Conservation (phyloP, 1,284 basidiomycete species). For the Ustilago trichophora region DNA sequence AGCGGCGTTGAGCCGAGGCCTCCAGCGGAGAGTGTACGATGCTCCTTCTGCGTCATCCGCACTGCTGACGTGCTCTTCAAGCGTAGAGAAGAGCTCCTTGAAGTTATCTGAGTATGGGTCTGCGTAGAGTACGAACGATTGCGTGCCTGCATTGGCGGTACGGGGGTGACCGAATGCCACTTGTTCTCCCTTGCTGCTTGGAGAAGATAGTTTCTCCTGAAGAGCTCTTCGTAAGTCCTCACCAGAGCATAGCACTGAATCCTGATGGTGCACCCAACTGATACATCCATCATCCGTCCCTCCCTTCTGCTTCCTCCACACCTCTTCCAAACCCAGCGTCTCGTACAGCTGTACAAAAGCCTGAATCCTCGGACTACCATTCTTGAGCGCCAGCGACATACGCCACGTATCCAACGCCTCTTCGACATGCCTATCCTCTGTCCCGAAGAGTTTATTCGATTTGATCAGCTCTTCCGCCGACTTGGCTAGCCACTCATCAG, state of each 20-base stretch:
- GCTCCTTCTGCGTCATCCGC: not conserved
- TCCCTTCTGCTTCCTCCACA: slow-evolving; percentile 68
- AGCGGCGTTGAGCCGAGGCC: slow-evolving; percentile 26
- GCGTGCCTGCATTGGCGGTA: not conserved
- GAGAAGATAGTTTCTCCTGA: slow-evolving; percentile 1
- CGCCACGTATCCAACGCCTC: slow-evolving; percentile 49
- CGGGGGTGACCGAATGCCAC: slow-evolving; percentile 59
- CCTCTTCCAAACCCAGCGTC: slow-evolving; percentile 23
- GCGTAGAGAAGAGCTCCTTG: slow-evolving; percentile 39
- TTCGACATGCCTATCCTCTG: not conserved
- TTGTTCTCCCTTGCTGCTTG: not conserved
- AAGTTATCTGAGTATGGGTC: slow-evolving; percentile 58
- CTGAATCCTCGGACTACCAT: slow-evolving; percentile 50
- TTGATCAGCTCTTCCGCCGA: slow-evolving; percentile 16
- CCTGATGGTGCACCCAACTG: slow-evolving; percentile 51
- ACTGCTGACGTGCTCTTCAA: slow-evolving; percentile 27
- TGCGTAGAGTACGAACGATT: slow-evolving; percentile 50
- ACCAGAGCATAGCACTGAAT: slow-evolving; percentile 44
- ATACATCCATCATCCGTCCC: slow-evolving; percentile 57
- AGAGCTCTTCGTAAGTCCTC: slow-evolving; percentile 33
- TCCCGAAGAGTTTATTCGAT: slow-evolving; percentile 8
- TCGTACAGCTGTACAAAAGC: slow-evolving; percentile 58
- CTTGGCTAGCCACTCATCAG: slow-evolving; percentile 18
- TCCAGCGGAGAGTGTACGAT: slow-evolving; percentile 64
- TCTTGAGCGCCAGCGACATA: slow-evolving; percentile 50